Base-by-base conservation (phyloP, 129 eudicot genomes). In the Helianthus annuus region DNA sequence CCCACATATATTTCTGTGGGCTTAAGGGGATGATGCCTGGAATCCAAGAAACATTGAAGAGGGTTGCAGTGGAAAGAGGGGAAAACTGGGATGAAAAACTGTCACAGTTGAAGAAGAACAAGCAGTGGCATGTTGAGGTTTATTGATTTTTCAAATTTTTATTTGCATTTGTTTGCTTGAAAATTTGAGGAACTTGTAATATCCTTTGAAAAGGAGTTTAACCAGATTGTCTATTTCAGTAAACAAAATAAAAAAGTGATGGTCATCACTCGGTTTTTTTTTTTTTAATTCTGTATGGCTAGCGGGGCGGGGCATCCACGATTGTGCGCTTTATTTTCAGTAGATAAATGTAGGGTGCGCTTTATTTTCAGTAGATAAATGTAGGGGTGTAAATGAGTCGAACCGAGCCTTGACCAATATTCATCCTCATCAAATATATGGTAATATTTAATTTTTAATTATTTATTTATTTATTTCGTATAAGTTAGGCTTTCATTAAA, bases 1-100 rank as follows among this genome's bases (percentile, higher is more conserved):
- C 99, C 4, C 99, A 95, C 75, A 90, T 95, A 0, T 95, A 95
- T 71, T 95, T 95, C 83, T 95, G 99, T 36, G 99, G 99, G 82
- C 94, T 95, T 5, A 95, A 86, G 65, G 99, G 99, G 44, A 95
- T 95, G 99, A 95, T 95, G 99, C 99, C 99, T 0, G 97, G 99
- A 14, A 95, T 95, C 68, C 99, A 95, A 70, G 96, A 88, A 6
- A 95, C 99, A 1, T 74, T 95, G 68, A 95, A 86, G 86, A 84
- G 84, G 83, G 97, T 95, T 19, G 99, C 99, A 1, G 90, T 85
- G 42, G 82, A 82, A 73, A 84, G 99, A 64, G 99, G 97, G 44
- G 99, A 91, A 76, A 95, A 79, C 71, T 95, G 99, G 99, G 99
- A 95, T 1, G 87, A 76, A 62, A 95, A 86, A 81, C 91, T 90